phyloP scores from a whole-genome alignment of 2,329 filamentous ascomycete species.

The Cryphonectria naterciae region DNA sequence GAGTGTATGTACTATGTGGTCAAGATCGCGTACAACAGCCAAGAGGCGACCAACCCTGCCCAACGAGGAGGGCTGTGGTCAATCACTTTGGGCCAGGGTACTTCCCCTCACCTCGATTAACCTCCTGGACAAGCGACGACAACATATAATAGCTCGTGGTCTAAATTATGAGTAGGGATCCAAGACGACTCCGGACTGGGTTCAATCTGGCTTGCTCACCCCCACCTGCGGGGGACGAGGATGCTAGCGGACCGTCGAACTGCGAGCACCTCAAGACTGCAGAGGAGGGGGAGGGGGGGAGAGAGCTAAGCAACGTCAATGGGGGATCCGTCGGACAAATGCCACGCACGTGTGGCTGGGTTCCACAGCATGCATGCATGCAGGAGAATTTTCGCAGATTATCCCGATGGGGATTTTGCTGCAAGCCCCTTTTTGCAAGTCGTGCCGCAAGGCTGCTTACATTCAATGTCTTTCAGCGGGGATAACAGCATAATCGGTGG shows the following conservation, averaged over 20 bases:
- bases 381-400: constrained; percentile 2
- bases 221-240: background rate
- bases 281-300: background rate
- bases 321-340: constrained; percentile 25
- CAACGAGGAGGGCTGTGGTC: background rate
- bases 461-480: background rate
- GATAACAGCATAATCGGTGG: background rate
- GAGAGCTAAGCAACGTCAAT: constrained; percentile 5
- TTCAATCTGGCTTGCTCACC: background rate
- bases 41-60: background rate
- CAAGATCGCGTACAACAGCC: background rate
- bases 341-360: constrained; percentile 26
- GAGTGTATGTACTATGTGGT: constrained; percentile 4
- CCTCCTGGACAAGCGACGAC: background rate
- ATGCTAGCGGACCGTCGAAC: constrained; percentile 9
- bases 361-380: constrained; percentile 17
- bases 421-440: constrained; percentile 1
- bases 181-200: background rate
- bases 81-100: background rate
- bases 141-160: background rate
- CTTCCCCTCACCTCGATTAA: background rate
- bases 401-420: background rate
- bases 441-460: background rate
- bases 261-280: constrained; percentile 17
- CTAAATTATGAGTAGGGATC: background rate